A percentile compares a stretch with the other conserved stretches of the same genome.
Evolutionary conservation across 164 flowering plant species (phyloP).

Genomic region (Echeveria elegans): DNA sequence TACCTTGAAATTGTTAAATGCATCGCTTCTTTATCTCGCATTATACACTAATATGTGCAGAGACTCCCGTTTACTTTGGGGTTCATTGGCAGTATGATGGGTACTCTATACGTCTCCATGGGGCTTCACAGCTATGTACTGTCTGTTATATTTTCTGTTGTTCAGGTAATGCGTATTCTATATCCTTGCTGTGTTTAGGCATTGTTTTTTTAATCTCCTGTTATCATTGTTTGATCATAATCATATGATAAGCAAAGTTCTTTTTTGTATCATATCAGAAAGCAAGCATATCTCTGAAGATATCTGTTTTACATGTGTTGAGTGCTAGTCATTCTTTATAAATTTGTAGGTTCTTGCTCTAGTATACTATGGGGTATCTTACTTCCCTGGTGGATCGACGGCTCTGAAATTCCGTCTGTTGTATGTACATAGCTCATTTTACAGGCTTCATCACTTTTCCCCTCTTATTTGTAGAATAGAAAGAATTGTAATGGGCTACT

Average conservation of each 20-base stretch:
- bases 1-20: background rate
- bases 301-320: background rate
- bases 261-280: no score
- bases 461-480: background rate
- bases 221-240: no score
- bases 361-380: conserved; percentile 8
- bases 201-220: no score
- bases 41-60: conserved; percentile 33
- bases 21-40: background rate
- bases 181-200: no score
- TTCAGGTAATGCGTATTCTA: no score
- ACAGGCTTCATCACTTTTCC: background rate
- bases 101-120: conserved; percentile 93
- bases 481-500: background rate
- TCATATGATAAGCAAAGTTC: no score
- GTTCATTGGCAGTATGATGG: conserved; percentile 76
- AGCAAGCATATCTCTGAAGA: no score
- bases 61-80: conserved; percentile 85
- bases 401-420: background rate
- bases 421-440: background rate
- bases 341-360: conserved; percentile 8
- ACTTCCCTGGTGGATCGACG: conserved; percentile 11
- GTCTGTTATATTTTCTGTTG: conserved; percentile 74
- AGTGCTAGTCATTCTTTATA: background rate
- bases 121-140: conserved; percentile 88